Evolutionary conservation across 192 early-diverging fungal species (phyloP), one percentile per base, ranked within the genome.

Genomic region (Backusella tarrabulga): DNA sequence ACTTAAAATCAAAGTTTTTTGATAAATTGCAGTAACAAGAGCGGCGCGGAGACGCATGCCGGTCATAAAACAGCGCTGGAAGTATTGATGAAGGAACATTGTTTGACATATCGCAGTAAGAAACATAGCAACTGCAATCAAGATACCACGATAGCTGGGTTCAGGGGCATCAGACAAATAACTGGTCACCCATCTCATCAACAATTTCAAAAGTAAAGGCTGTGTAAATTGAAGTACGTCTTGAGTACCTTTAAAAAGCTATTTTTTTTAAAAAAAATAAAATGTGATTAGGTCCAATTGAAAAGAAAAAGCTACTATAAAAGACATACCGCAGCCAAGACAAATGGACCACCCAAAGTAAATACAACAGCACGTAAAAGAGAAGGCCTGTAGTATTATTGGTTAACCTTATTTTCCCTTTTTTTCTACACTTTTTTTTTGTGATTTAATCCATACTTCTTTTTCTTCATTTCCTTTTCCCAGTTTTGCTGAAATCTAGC

Each of bases 71-170:
- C 93, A 95, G 68, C 90, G 80, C 73, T 96, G 94, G 85, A 96
- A 95, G 83, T 96, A 95, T 76, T 96, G 96, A 77, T 97, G 95
- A 36, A 96, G 85, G 12, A 96, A 83, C 50, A 92, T 80, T 3
- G 96, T 94, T 81, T 97, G 94, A 3, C 85, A 78, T 11, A 94
- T 40, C 76, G 92, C 93, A 56, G 90, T 87, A 19, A 86, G 14
- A 44, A 97, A 87, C 95, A 99, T 97, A 40, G 90, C 75, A 8
- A 83, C 81, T 21, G 97, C 95, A 71, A 96, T 95, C n/a, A 89
- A 80, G 75, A 92, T 90, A 21, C 97, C 97, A 29, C 89, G 76
- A n/a, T 91, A 89, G 6, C 92, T 72, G 7, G 94, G 92, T 56
- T 91, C 81, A 11, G 86, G 89, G 7, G 75, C 50, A 67, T 82